Evolutionary conservation across 257 asterid species (phyloP), one percentile per base, ranked within the genome.

Genomic region (Lithospermum erythrorhizon): DNA sequence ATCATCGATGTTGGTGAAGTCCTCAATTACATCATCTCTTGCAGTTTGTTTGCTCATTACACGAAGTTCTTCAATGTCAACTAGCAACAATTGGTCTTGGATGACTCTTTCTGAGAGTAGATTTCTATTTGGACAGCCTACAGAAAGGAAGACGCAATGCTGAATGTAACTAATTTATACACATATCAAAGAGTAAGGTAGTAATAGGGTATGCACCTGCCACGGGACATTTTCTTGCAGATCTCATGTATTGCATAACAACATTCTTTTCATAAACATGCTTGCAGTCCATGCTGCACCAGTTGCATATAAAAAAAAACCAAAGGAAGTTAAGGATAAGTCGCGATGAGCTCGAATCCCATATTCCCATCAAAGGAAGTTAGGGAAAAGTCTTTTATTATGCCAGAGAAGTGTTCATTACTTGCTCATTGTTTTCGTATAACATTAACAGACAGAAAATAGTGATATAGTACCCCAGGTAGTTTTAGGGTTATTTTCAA

Each of bases 201-300:
- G 20, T 20, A 53, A 37, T 19, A 63, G 52, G 49, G 21, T 19
- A 6, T 20, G 58, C 67, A 93, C 98, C 98, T 78, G 98, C 75
- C 61, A 78, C 81, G 30, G 94, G 97, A 68, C 97, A 90, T 30
- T 62, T 66, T 20, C 83, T 67, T 68, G 68, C 78, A 64, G 83
- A 70, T 73, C 13, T 77, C 58, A 93, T 72, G 67, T 82, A 74
- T 47, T 64, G 84, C 81, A 78, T 67, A 67, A 93, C 75, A 61
- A 82, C 70, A 27, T 67, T 52, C 78, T 83, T 86, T 64, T 86
- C 97, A 66, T 81, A 93, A 61, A 89, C 72, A 75, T 93, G 98
- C 83, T 93, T 93, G 94, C 98, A 89, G 68, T 89, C 95, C 86
- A 71, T 58, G 66, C 98, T 91, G 78, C 68, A 74, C 22, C 70